These are phyloP conservation scores for Xylariaceae sp. DNA, from an alignment of 2,329 filamentous ascomycete genomes.

Conservation along the genomic window DNA sequence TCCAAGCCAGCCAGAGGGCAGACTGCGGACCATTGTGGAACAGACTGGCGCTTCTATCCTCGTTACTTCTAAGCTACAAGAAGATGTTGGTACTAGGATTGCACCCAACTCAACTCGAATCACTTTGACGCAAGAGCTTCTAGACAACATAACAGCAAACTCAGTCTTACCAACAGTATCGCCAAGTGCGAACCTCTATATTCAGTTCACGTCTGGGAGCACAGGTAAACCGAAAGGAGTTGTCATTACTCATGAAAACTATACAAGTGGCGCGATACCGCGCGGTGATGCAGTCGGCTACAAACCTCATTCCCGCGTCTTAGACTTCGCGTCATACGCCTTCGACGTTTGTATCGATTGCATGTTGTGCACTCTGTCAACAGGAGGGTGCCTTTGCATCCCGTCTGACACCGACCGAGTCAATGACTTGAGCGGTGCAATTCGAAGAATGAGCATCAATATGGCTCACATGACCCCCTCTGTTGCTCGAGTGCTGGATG, in stretches of 20 bases:
- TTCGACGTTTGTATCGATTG: constrained; percentile 54
- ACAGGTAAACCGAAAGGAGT: constrained; percentile 63
- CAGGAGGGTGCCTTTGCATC: constrained; percentile 49
- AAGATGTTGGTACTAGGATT: constrained; percentile 35
- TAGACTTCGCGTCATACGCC: constrained; percentile 50
- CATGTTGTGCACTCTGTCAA: constrained; percentile 50
- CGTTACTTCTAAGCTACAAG: constrained; percentile 39
- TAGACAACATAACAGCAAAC: constrained; percentile 17
- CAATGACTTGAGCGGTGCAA: constrained; percentile 46
- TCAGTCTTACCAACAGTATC: constrained; percentile 33
- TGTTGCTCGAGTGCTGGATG: constrained; percentile 44
- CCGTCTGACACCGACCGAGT: constrained; percentile 51
- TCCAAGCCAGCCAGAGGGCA: constrained; percentile 42
- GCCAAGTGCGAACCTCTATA: constrained; percentile 42
- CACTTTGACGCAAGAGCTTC: constrained; percentile 29
- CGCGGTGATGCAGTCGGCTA: constrained; percentile 41
- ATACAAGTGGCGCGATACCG: constrained; percentile 42
- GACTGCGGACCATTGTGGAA: constrained; percentile 42
- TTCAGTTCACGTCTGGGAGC: constrained; percentile 64
- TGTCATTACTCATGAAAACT: constrained; percentile 46
- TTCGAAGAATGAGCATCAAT: constrained; percentile 41
- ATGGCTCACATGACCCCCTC: constrained; percentile 51
- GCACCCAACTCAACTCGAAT: constrained; percentile 32
- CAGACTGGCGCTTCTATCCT: constrained; percentile 38
- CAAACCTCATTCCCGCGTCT: constrained; percentile 38